Percentiles rank a stretch among this genome's conserved stretches.
These are phyloP conservation scores for Geoglossum cookeanum DNA, from an alignment of 2,329 filamentous ascomycete species.

Conservation along the genomic window DNA sequence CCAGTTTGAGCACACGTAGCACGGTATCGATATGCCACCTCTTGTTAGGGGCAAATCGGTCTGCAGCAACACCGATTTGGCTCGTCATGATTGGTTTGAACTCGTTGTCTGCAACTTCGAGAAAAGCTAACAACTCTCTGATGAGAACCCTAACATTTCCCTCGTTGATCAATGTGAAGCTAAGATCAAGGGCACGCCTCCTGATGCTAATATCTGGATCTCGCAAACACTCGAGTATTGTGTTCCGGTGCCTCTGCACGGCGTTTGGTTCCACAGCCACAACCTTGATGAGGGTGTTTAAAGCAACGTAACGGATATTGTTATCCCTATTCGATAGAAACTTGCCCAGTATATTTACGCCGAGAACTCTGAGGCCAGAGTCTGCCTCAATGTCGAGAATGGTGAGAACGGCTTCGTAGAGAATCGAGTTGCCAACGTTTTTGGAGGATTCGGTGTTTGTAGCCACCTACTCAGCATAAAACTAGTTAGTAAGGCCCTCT, in stretches of 20 bases:
- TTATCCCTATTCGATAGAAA: constrained; percentile 98
- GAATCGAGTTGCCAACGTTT: constrained; percentile 94
- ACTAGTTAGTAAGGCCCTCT: constrained; percentile 2
- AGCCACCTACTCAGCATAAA: constrained; percentile 38
- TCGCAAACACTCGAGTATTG: constrained; percentile 84
- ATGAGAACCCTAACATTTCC: constrained; percentile 88
- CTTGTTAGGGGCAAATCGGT: constrained; percentile 91
- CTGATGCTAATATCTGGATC: constrained; percentile 98
- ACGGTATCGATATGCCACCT: constrained; percentile 98
- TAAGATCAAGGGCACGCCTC: constrained; percentile 83
- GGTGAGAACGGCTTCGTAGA: constrained; percentile 92
- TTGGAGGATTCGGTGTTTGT: constrained; percentile 97
- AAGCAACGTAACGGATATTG: constrained; percentile 93
- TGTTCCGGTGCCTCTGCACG: constrained; percentile 91
- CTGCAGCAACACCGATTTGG: constrained; percentile 91
- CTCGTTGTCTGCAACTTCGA: constrained; percentile 94
- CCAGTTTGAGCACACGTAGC: constrained; percentile 72
- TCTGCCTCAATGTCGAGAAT: constrained; percentile 98
- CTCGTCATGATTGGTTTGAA: constrained; percentile 98
- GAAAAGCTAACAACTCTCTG: constrained; percentile 77
- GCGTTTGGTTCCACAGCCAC: constrained; percentile 96
- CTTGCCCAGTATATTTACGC: constrained; percentile 95
- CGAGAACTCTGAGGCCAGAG: constrained; percentile 78
- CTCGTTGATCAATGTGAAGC: constrained; percentile 96
- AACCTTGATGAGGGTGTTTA: constrained; percentile 95